These are phyloP conservation scores for Elymus sibiricus DNA, from an alignment of 176 grass and related monocot genomes.

Conservation along the genomic window DNA sequence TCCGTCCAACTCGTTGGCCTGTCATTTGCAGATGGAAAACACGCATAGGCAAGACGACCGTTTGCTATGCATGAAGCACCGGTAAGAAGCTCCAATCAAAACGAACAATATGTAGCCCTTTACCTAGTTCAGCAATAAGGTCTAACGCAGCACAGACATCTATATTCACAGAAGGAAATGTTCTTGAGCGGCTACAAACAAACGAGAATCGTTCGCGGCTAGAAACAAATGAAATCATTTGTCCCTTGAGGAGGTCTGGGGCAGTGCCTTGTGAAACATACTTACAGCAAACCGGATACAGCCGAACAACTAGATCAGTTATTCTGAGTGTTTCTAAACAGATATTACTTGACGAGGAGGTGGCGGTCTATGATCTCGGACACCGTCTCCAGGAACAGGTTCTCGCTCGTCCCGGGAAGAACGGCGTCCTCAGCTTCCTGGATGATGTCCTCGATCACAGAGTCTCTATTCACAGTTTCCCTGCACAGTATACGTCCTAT, in stretches of 20 bases:
- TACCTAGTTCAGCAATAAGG: background rate
- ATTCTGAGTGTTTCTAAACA: slow-evolving; percentile 39
- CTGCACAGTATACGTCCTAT: slow-evolving; percentile 84
- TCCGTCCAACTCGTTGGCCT: background rate
- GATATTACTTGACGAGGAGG: slow-evolving; percentile 51
- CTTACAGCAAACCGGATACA: slow-evolving; percentile 49
- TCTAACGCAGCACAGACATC: background rate
- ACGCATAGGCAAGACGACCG: background rate
- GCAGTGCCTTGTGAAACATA: slow-evolving; percentile 36
- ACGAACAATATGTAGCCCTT: background rate
- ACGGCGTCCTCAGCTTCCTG: slow-evolving; percentile 65
- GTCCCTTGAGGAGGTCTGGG: slow-evolving; percentile 19
- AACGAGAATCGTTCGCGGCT: slow-evolving; percentile 20
- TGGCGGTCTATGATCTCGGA: slow-evolving; percentile 68
- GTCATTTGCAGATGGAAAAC: background rate
- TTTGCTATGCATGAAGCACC: background rate
- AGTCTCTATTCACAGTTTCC: slow-evolving; percentile 66
- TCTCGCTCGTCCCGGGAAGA: slow-evolving; percentile 56
- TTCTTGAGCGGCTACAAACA: slow-evolving; percentile 21
- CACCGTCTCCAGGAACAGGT: slow-evolving; percentile 49
- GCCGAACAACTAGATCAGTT: slow-evolving; percentile 52
- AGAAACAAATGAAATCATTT: slow-evolving; percentile 58
- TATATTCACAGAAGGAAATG: slow-evolving; percentile 29
- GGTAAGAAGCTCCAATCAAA: background rate
- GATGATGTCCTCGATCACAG: slow-evolving; percentile 66